Evolutionary conservation across 1,139 yeast genomes (phyloP).

Genomic region (Yamadazyma blattariae): DNA sequence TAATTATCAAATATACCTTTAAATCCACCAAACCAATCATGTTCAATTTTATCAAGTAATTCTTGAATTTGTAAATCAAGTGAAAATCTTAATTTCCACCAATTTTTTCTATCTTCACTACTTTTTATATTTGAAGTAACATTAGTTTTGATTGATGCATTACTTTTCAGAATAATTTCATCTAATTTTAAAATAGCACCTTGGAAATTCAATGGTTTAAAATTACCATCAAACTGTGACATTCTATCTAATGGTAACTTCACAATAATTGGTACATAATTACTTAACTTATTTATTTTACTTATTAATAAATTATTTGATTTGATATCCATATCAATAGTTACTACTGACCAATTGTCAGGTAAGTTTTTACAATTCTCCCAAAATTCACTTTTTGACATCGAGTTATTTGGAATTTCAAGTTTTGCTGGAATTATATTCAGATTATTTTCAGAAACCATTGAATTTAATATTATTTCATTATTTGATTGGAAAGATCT

Average conservation of each 20-base stretch:
- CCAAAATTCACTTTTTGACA: constrained; percentile 3
- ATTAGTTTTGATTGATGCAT: constrained; percentile 53
- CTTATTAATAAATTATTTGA: constrained; percentile 60
- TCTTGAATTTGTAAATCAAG: constrained; percentile 56
- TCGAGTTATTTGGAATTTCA: neutral
- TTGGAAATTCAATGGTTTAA: constrained; percentile 36
- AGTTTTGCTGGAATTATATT: neutral
- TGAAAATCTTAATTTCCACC: constrained; percentile 75
- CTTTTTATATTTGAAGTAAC: constrained; percentile 52
- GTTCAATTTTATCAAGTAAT: constrained; percentile 59
- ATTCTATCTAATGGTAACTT: constrained; percentile 58
- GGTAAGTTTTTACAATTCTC: constrained; percentile 32
- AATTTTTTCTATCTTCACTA: constrained; percentile 58
- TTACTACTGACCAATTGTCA: constrained; percentile 54
- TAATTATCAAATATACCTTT: constrained; percentile 49
- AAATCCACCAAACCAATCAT: constrained; percentile 81
- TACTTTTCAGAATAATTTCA: constrained; percentile 57
- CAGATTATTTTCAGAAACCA: no score
- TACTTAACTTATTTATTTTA: constrained; percentile 30
- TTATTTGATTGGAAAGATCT: constrained; percentile 29
- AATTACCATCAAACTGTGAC: neutral
- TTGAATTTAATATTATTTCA: constrained; percentile 20
- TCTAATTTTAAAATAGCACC: constrained; percentile 46
- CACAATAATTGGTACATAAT: constrained; percentile 41
- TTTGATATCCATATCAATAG: constrained; percentile 59